Evolutionary conservation across 805 yeast genomes (phyloP).

Genomic region (Wickerhamiella sergipiensis): DNA sequence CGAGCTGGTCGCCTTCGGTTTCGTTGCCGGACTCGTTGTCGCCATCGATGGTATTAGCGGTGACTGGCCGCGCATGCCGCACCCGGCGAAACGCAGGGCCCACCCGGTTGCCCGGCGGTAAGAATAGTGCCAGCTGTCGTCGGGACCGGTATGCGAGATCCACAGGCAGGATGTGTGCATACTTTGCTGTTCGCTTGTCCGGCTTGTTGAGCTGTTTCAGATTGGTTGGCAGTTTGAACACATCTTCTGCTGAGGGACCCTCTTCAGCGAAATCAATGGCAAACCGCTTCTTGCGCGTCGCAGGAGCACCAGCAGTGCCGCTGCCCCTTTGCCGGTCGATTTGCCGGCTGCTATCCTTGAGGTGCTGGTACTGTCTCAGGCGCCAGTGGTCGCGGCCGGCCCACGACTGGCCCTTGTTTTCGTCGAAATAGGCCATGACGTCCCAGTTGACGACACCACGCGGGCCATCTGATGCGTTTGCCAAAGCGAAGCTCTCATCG

Average conservation of each 20-base stretch:
- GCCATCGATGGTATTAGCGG: not conserved
- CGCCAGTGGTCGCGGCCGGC: constrained; percentile 2
- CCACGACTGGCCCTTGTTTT: not conserved
- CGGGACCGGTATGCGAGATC: constrained; percentile 62
- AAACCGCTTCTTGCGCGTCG: constrained; percentile 23
- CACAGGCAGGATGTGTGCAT: constrained; percentile 48
- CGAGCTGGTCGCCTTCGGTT: constrained; percentile 11
- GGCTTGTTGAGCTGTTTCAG: constrained; percentile 25
- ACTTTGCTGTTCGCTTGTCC: constrained; percentile 12
- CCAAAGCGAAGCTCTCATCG: not conserved
- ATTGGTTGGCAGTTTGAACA: constrained; percentile 22
- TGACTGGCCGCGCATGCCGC: not conserved
- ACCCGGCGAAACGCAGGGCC: constrained; percentile 10
- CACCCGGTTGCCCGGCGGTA: constrained; percentile 38
- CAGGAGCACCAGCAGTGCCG: too few species aligned
- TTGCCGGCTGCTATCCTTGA: not conserved
- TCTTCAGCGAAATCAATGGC: constrained; percentile 30
- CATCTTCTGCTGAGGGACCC: constrained; percentile 2
- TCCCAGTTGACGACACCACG: not conserved
- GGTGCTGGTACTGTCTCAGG: not conserved
- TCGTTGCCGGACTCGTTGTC: not conserved
- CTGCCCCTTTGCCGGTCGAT: too few species aligned
- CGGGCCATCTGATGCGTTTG: not conserved
- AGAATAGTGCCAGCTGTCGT: constrained; percentile 49
- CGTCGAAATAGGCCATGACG: not conserved